Evolutionary conservation across 805 yeast species (phyloP), one percentile per base, ranked within the genome.

Genomic region (Candida lessepsii): DNA sequence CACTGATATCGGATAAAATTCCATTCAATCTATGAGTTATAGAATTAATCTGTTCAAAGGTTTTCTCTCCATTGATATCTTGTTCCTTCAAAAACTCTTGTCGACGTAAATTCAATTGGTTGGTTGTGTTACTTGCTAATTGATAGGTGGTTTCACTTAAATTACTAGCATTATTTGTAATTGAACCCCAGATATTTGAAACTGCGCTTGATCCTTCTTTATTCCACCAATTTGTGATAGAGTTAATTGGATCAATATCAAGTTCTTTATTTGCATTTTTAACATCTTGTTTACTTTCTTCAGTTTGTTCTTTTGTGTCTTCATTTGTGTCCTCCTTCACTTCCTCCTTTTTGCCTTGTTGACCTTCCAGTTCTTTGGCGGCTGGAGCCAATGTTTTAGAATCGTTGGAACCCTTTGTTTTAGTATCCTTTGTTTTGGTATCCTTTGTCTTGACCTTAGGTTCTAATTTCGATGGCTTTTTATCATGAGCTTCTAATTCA

Each of bases 201-300:
- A 83, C 87, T 19, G 78, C 78, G 2, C 74, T 67, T 2, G 88
- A 78, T 0, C 90, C 90, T 31, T 80, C 80, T 1, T 70, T 70
- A 2, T 78, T 75, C 88, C 89, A 83, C 93, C 95, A 85, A 27
- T 71, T 77, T 3, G 88, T 71, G 36, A 84, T 62, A 2, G 86
- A 73, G 0, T 81, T 70, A 26, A 83, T 72, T 11, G 90, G 88
- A 52, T 82, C 88, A 44, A 70, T 56, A 9, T 57, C 60, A 20
- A 45, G 44, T 38, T 54, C 61, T 3, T 49, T 50, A 18, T 29
- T 40, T 9, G 52, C 50, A 20, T 19, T 27, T 19, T 38, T 24
- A 4, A 13, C 3, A 9, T 28, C 15, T n/a, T 35, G 15, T 10
- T 26, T 20, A 11, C 16, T 10, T 33, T 14, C 18, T 16, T 20